Base-by-base conservation (phyloP, 2,329 filamentous ascomycete genomes). In the Fusarium solani-melongenae region DNA sequence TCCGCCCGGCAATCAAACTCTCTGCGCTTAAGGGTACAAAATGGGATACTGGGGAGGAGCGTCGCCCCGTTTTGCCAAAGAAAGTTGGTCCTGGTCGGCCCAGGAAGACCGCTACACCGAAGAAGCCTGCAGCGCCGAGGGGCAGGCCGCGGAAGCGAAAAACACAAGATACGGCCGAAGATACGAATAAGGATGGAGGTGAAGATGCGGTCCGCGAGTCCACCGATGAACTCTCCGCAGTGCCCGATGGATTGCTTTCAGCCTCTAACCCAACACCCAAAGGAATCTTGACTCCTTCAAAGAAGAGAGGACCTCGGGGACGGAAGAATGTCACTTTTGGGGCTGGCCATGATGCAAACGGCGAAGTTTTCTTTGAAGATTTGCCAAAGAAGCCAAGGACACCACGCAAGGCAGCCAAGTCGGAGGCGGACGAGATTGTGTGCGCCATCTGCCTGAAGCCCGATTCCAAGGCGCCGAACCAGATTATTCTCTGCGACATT, bases 401-500 rank as follows among this genome's bases (percentile, higher is more conserved):
- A 33, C 73, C 78, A 55, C 73, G 76, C 46, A 79, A 80, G 31
- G 70, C 73, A 4, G 76, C 80, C 17, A 75, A 79, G 12, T 81
- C 82, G 12, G 80, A 79, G 11, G 82, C 83, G 5, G 87, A 90
- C 51, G 88, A 89, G 20, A 88, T 89, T 64, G 84, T 88, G 0
- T 92, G 90, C 74, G 83, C 81, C 20, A 84, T 92, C 38, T 92
- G 90, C 78, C 83, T 82, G 39, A 87, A 87, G 64, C 87, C 88
- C 0, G 86, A 91, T 68, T 91, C 89, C 0, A 83, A 86, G 38
- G 81, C 85, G 3, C 88, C 88, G 2, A 92, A 92, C 77, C 85
- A 90, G 76, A 92, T 92, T 36, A 83, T 92, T 10, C 86, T 92
- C 38, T 92, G 90, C 80, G 90, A 92, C 72, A 87, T 86, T 62